phyloP scores from a whole-genome alignment of 2,329 filamentous ascomycete species.

The Aspergillus oerlinghausenensis region DNA sequence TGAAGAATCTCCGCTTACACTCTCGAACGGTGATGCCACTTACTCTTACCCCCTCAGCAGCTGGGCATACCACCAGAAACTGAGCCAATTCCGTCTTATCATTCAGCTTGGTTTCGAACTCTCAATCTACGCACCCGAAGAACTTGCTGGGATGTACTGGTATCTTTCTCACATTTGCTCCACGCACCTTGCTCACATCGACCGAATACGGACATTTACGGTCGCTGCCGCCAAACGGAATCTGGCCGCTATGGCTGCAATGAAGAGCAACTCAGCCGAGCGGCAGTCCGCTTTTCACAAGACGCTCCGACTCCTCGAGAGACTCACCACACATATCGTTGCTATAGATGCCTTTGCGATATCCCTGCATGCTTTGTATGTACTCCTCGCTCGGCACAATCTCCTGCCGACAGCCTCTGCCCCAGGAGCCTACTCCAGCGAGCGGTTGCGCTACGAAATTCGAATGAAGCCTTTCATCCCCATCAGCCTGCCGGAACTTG shows the following conservation, averaged over 20 bases:
- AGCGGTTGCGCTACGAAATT: slow-evolving; percentile 69
- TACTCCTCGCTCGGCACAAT: slow-evolving; percentile 56
- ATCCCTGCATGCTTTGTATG: slow-evolving; percentile 58
- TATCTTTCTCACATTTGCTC: slow-evolving; percentile 72
- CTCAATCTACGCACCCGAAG: slow-evolving; percentile 79
- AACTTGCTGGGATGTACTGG: slow-evolving; percentile 86
- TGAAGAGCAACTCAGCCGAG: slow-evolving; percentile 15
- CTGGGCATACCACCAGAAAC: slow-evolving; percentile 87
- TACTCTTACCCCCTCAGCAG: slow-evolving; percentile 72
- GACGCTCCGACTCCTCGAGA: slow-evolving; percentile 51
- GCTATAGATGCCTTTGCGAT: slow-evolving; percentile 54
- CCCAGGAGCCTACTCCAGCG: slow-evolving; percentile 58
- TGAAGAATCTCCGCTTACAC: slow-evolving; percentile 56
- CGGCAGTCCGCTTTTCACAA: slow-evolving; percentile 33
- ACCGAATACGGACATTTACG: slow-evolving; percentile 67
- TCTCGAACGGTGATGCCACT: slow-evolving; percentile 51
- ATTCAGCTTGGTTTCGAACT: slow-evolving; percentile 93
- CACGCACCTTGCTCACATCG: slow-evolving; percentile 63
- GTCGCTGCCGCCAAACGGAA: slow-evolving; percentile 29
- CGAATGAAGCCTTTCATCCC: slow-evolving; percentile 79
- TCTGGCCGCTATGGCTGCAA: slow-evolving; percentile 12
- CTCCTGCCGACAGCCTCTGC: slow-evolving; percentile 48
- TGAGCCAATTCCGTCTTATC: slow-evolving; percentile 81
- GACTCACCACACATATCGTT: slow-evolving; percentile 61
- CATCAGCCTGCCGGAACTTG: slow-evolving; percentile 64